phyloP scores from a whole-genome alignment of 257 asterid genomes.

The Cinchona pubescens region DNA sequence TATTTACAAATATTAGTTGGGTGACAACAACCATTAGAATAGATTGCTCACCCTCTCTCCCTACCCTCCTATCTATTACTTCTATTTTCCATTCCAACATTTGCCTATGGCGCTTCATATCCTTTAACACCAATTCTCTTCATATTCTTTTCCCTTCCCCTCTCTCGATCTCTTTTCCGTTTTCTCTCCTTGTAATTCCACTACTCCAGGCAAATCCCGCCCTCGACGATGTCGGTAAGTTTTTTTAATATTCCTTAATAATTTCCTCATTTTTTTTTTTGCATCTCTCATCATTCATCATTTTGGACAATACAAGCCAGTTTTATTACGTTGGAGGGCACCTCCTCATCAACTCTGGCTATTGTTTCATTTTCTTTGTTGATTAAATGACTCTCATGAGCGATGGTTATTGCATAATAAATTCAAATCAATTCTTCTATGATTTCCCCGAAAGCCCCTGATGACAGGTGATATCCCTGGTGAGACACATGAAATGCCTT shows the following conservation, averaged over 20 bases:
- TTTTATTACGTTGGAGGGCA: neutral
- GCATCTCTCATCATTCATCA: neutral
- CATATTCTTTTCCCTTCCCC: conserved; percentile 15
- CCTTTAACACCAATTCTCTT: conserved; percentile 21
- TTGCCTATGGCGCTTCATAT: conserved; percentile 3
- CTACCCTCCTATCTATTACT: conserved; percentile 3
- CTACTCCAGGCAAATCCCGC: conserved; percentile 28
- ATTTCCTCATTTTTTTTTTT: neutral
- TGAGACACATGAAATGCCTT: neutral
- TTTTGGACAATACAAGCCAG: neutral
- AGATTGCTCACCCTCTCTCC: neutral
- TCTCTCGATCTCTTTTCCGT: conserved; percentile 22
- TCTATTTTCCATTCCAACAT: conserved; percentile 4
- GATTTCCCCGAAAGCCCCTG: neutral
- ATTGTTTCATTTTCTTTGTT: neutral
- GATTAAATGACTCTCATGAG: neutral
- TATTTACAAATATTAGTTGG: conserved; percentile 9
- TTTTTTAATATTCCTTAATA: conserved; percentile 1
- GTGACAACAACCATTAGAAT: conserved; percentile 20
- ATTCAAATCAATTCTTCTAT: neutral
- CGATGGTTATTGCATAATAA: neutral
- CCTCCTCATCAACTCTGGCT: neutral
- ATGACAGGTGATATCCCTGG: neutral
- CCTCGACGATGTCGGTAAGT: conserved; percentile 63
- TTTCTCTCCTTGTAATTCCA: neutral